phyloP scores from a whole-genome alignment of 495 filamentous ascomycete genomes.

The Aspergillus baeticus region DNA sequence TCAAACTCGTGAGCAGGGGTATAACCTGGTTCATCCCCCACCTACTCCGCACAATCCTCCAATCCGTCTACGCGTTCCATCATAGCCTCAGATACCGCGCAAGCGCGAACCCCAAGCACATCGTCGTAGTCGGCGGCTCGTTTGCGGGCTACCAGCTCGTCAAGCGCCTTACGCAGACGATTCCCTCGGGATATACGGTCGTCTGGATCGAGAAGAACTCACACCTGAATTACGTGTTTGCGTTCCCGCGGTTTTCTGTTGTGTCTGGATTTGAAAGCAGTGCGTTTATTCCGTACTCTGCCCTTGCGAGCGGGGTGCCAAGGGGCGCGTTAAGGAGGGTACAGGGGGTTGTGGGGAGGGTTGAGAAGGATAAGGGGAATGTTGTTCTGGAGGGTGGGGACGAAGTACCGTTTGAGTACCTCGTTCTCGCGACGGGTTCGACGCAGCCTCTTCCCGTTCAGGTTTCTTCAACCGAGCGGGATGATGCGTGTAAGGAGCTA shows the following conservation, averaged over 20 bases:
- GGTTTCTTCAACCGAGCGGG: conserved; percentile 6
- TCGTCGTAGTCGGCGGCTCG: conserved; percentile 56
- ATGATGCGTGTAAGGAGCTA: conserved; percentile 20
- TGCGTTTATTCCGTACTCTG: conserved; percentile 45
- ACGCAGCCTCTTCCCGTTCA: conserved; percentile 17
- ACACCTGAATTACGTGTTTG: conserved; percentile 59
- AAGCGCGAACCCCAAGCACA: conserved; percentile 30
- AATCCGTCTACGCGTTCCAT: conserved; percentile 13
- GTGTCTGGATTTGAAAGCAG: conserved; percentile 37
- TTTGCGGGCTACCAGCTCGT: conserved; percentile 52
- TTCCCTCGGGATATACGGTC: conserved; percentile 50
- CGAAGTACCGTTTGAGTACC: conserved; percentile 25
- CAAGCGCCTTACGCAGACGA: conserved; percentile 39
- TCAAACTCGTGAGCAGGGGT: not conserved
- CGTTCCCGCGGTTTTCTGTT: conserved; percentile 45
- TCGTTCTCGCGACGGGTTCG: conserved; percentile 37
- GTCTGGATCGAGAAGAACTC: conserved; percentile 57
- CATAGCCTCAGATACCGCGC: conserved; percentile 18
- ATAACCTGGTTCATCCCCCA: conserved; percentile 11
- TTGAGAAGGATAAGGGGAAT: not conserved
- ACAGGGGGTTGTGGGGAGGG: conserved; percentile 16
- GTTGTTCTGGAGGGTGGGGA: not conserved
- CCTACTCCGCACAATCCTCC: not conserved
- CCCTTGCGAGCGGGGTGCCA: conserved; percentile 19
- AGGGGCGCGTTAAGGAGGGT: conserved; percentile 46